Evolutionary conservation across 768 basidiomycete species (phyloP).

Genomic region (Serendipita sp.): DNA sequence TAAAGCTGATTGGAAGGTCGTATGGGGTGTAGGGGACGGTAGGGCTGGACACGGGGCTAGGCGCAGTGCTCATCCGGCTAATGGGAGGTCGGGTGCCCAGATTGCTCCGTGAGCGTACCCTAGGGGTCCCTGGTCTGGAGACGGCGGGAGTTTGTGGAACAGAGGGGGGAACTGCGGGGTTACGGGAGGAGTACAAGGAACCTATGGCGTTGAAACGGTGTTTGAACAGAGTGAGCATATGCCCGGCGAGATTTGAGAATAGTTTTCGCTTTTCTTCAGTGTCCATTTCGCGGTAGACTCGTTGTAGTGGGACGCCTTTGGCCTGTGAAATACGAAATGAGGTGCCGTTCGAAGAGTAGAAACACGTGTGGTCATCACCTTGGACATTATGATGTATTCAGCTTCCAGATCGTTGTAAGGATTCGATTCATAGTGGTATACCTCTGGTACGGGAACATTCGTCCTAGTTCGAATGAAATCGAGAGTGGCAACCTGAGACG

Average conservation of each 20-base stretch:
- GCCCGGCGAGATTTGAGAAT: conserved; percentile 46
- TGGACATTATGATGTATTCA: conserved; percentile 78
- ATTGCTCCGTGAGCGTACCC: conserved; percentile 20
- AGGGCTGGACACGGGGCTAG: conserved; percentile 15
- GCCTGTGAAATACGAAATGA: conserved; percentile 30
- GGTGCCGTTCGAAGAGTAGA: not conserved
- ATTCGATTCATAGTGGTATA: conserved; percentile 67
- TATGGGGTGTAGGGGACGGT: conserved; percentile 16
- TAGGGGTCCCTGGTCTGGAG: not conserved
- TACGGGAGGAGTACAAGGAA: conserved; percentile 27
- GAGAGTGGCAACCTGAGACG: conserved; percentile 48
- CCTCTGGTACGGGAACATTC: conserved; percentile 51
- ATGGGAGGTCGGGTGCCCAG: conserved; percentile 23
- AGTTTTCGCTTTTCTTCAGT: conserved; percentile 47
- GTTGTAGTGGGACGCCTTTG: conserved; percentile 48
- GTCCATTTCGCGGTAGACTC: conserved; percentile 53
- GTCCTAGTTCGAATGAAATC: conserved; percentile 59
- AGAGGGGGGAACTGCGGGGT: not conserved
- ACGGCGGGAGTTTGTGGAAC: not conserved
- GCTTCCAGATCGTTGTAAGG: conserved; percentile 72
- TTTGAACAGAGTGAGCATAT: conserved; percentile 57
- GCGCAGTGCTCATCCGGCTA: conserved; percentile 12
- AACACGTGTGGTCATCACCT: conserved; percentile 28
- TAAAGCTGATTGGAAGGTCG: conserved; percentile 23
- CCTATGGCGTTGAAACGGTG: conserved; percentile 65